phyloP scores from a whole-genome alignment of 495 filamentous ascomycete species.

The Neohortaea acidophila region DNA sequence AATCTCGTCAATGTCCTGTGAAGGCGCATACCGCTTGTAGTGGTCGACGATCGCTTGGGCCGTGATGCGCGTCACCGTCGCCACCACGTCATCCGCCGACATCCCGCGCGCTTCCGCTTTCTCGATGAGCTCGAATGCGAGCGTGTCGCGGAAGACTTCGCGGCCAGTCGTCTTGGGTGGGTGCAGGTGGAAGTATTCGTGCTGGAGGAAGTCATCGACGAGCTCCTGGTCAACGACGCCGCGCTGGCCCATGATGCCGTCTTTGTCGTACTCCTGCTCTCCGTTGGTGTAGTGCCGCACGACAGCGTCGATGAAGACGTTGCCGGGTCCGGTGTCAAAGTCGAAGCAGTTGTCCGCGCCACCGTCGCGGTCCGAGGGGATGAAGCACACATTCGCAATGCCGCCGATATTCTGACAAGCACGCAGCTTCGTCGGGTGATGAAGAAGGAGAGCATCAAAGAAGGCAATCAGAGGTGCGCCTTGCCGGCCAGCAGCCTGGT shows the following conservation, averaged over 20 bases:
- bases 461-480: conserved; percentile 36
- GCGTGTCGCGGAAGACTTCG: conserved; percentile 41
- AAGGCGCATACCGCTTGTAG: conserved; percentile 37
- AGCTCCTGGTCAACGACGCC: conserved; percentile 38
- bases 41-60: conserved; percentile 42
- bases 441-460: conserved; percentile 33
- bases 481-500: conserved; percentile 33
- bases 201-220: conserved; percentile 36
- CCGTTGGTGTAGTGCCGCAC: conserved; percentile 34
- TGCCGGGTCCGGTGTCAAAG: conserved; percentile 38
- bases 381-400: conserved; percentile 46
- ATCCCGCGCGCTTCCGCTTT: conserved; percentile 32
- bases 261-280: conserved; percentile 32
- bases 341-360: conserved; percentile 32
- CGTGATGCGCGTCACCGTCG: conserved; percentile 42
- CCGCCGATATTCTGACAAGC: conserved; percentile 47
- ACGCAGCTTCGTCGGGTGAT: conserved; percentile 40
- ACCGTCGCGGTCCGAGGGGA: conserved; percentile 37
- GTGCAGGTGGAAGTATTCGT: conserved; percentile 34
- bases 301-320: conserved; percentile 33
- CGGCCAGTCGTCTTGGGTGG: conserved; percentile 45
- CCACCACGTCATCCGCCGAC: conserved; percentile 35
- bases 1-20: conserved; percentile 36
- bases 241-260: conserved; percentile 37
- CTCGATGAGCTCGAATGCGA: conserved; percentile 34